Conservation (phyloP, 805 yeast genomes). For the Yamadazyma laniorum region DNA sequence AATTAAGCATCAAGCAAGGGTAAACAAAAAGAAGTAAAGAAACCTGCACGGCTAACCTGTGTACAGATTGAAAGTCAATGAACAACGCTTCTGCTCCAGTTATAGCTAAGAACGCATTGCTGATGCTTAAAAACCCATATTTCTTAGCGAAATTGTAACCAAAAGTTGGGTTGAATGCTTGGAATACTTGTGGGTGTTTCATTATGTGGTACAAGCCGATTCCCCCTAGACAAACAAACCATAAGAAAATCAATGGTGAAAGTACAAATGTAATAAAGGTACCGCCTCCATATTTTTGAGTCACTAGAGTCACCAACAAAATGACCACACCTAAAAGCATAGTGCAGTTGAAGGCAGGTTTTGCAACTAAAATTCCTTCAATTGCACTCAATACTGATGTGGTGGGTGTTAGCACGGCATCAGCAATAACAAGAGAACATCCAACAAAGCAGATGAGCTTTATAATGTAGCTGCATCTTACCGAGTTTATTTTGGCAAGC, state of each 20-base stretch:
- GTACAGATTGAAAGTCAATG: constrained; percentile 61
- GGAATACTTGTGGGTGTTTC: constrained; percentile 43
- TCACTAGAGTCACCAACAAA: constrained; percentile 1
- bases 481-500: constrained; percentile 45
- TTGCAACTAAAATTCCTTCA: constrained; percentile 45
- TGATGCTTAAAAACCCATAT: constrained; percentile 43
- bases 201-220: constrained; percentile 48
- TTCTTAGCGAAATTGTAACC: constrained; percentile 45
- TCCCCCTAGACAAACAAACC: constrained; percentile 47
- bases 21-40: constrained; percentile 48
- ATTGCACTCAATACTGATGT: constrained; percentile 59
- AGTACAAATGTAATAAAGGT: constrained; percentile 33
- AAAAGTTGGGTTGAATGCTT: constrained; percentile 49
- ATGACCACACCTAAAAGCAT: not conserved
- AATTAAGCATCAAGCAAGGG: constrained; percentile 50
- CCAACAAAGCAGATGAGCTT: constrained; percentile 45
- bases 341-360: not conserved
- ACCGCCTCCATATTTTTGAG: constrained; percentile 1
- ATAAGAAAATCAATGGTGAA: constrained; percentile 53
- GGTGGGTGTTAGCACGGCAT: constrained; percentile 62
- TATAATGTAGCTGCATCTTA: not conserved
- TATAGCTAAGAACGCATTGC: constrained; percentile 52
- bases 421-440: constrained; percentile 55
- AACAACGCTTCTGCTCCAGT: constrained; percentile 67
- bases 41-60: constrained; percentile 47